phyloP scores from a whole-genome alignment of 495 filamentous ascomycete genomes.

The Terfezia boudieri region DNA sequence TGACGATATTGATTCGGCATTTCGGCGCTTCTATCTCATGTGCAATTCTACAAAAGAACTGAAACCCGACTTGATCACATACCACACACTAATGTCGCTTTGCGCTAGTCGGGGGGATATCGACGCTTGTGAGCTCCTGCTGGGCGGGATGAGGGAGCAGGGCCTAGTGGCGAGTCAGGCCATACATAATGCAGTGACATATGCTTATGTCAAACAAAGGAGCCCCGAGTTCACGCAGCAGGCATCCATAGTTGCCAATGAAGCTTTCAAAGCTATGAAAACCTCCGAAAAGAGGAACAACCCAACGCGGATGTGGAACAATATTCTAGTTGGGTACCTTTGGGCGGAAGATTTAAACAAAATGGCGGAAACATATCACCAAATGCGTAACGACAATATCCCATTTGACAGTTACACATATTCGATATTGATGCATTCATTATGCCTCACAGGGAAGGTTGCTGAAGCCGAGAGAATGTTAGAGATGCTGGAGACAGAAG shows the following conservation, averaged over 20 bases:
- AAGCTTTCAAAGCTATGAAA: slow-evolving; percentile 36
- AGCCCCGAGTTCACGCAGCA: neutral
- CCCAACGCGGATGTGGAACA: slow-evolving; percentile 49
- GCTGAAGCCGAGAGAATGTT: slow-evolving; percentile 46
- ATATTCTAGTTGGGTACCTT: slow-evolving; percentile 44
- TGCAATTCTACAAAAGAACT: slow-evolving; percentile 4
- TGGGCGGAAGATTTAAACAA: slow-evolving; percentile 37
- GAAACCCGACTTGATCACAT: slow-evolving; percentile 35
- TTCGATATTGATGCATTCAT: slow-evolving; percentile 45
- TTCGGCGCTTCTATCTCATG: slow-evolving; percentile 36
- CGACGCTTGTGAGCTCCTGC: slow-evolving; percentile 39
- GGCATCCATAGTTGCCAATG: slow-evolving; percentile 26
- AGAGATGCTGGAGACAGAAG: slow-evolving; percentile 32
- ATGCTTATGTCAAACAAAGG: slow-evolving; percentile 29
- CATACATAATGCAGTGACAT: slow-evolving; percentile 42
- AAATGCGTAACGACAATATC: slow-evolving; percentile 37
- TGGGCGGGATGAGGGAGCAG: slow-evolving; percentile 28
- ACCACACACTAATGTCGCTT: slow-evolving; percentile 48
- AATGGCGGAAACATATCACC: slow-evolving; percentile 35
- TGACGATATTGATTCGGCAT: slow-evolving; percentile 39
- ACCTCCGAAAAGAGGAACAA: slow-evolving; percentile 23
- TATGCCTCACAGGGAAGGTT: slow-evolving; percentile 36
- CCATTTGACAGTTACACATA: slow-evolving; percentile 50
- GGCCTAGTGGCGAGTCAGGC: slow-evolving; percentile 22
- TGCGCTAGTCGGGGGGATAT: slow-evolving; percentile 53